phyloP scores from a whole-genome alignment of 2,329 filamentous ascomycete species.

The Lasiodiplodia sp. region DNA sequence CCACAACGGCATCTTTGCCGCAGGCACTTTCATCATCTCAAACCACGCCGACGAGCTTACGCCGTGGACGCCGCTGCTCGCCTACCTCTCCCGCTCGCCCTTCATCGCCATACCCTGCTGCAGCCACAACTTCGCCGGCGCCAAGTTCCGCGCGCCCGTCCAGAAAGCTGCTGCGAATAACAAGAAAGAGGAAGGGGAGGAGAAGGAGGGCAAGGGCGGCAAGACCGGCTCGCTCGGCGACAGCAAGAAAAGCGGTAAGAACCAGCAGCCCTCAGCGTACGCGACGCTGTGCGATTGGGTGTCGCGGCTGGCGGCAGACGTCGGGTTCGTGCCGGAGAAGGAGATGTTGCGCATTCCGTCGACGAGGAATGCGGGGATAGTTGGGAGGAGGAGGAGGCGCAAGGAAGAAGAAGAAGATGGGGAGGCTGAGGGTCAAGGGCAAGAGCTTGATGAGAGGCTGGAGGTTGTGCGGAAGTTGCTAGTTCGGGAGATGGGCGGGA shows the following conservation, averaged over 20 bases:
- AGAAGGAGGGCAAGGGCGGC: neutral
- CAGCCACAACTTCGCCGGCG: slow-evolving; percentile 83
- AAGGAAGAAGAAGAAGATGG: slow-evolving; percentile 48
- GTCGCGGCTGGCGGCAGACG: slow-evolving; percentile 70
- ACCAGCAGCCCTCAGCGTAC: slow-evolving; percentile 71
- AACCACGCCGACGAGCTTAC: slow-evolving; percentile 98
- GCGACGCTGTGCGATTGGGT: slow-evolving; percentile 84
- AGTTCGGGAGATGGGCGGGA: slow-evolving; percentile 54
- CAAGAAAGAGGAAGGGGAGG: neutral
- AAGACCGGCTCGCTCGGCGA: slow-evolving; percentile 37
- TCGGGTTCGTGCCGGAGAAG: slow-evolving; percentile 79
- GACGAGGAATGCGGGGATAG: slow-evolving; percentile 82
- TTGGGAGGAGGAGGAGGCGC: slow-evolving; percentile 67
- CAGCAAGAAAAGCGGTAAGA: slow-evolving; percentile 38
- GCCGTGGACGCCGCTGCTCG: slow-evolving; percentile 91
- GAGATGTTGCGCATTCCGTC: slow-evolving; percentile 92
- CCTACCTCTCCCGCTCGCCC: slow-evolving; percentile 74
- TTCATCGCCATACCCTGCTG: slow-evolving; percentile 97
- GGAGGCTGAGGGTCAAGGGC: slow-evolving; percentile 57
- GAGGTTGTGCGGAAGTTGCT: slow-evolving; percentile 70
- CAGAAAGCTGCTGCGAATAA: slow-evolving; percentile 21
- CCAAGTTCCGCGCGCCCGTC: slow-evolving; percentile 70
- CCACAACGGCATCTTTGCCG: slow-evolving; percentile 71
- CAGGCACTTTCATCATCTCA: slow-evolving; percentile 87
- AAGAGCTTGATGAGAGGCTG: slow-evolving; percentile 58